phyloP scores from a whole-genome alignment of 1,284 basidiomycete species.

The Rhodotorula glutinis region DNA sequence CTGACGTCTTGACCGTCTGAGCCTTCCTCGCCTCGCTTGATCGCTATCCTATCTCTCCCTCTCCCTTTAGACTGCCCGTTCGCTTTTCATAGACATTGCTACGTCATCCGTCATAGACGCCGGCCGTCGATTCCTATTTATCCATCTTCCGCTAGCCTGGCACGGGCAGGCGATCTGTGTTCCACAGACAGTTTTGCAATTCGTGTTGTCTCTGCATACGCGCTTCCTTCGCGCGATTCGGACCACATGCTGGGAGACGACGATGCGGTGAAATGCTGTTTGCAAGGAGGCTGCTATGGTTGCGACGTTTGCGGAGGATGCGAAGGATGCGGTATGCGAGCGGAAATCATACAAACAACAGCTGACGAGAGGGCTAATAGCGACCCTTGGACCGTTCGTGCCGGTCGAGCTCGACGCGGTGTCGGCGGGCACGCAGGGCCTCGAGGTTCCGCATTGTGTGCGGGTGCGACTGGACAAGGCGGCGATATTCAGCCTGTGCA shows the following conservation, averaged over 20 bases:
- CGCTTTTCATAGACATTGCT: background rate
- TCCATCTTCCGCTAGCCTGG: no score
- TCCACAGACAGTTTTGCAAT: no score
- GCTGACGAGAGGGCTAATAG: background rate
- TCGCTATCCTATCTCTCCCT: no score
- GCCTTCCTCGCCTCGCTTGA: accelerated
- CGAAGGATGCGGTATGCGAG: background rate
- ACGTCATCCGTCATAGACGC: background rate
- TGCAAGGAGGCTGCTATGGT: no score
- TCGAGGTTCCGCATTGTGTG: conserved; percentile 1
- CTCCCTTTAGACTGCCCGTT: background rate
- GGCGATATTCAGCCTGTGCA: background rate
- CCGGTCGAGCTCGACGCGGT: background rate
- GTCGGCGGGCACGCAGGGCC: background rate
- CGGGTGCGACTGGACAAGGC: conserved; percentile 1
- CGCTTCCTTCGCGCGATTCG: no score
- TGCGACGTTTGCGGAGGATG: no score
- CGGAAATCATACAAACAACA: background rate
- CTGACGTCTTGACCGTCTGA: conserved; percentile 30
- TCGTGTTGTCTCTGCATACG: no score
- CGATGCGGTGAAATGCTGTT: no score
- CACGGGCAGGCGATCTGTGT: no score
- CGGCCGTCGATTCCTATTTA: no score
- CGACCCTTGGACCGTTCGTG: conserved; percentile 1
- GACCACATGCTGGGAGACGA: no score